Base-by-base conservation (phyloP, 2,329 filamentous ascomycete species). In the Ophiostoma piceae region DNA sequence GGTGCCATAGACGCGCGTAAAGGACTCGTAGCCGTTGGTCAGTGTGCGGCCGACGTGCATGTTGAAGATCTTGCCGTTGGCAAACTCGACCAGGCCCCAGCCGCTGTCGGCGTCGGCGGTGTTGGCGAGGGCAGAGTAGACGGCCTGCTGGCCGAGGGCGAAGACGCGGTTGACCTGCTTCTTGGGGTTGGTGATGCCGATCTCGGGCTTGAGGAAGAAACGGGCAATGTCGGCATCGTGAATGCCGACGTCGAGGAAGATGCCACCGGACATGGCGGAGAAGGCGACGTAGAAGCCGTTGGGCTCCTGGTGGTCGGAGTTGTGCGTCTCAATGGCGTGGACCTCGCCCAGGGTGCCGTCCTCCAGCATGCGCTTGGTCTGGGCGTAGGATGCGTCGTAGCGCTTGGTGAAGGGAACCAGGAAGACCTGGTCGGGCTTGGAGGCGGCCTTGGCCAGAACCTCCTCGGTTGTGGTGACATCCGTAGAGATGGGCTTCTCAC, bases 1-100 rank as follows among this genome's bases (percentile, higher is more conserved):
- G n/a, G 78, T 79, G 67, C 78, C 78, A 1, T 74, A 77, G 22
- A 79, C 73, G 66, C 78, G 77, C 3, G 77, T 79, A 47, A 72
- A 74, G 65, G 75, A 74, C 69, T 80, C 78, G 62, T 78, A 77
- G 47, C 78, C 78, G 69, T 78, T 77, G 11, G 77, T 76, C 73
- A 78, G 75, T 41, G 77, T 80, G 68, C 78, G 77, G 39, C 77
- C 77, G 66, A 76, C 74, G 73, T 77, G 76, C 39, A 76, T 74
- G 57, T 76, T 77, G 8, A 77, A 75, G 39, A 79, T 75, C 71
- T 79, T 78, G 29, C 78, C 78, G 69, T 77, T 78, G 73, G 76
- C 74, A 73, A 79, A 79, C 71, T 79, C 78, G 11, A 79, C 76
- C 8, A 79, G 71, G 2, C 74, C 78, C 69, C 77, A 75, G 7